Evolutionary conservation across 139 green algal species (phyloP).

Genomic region (Astrephomene gubernaculifera): DNA sequence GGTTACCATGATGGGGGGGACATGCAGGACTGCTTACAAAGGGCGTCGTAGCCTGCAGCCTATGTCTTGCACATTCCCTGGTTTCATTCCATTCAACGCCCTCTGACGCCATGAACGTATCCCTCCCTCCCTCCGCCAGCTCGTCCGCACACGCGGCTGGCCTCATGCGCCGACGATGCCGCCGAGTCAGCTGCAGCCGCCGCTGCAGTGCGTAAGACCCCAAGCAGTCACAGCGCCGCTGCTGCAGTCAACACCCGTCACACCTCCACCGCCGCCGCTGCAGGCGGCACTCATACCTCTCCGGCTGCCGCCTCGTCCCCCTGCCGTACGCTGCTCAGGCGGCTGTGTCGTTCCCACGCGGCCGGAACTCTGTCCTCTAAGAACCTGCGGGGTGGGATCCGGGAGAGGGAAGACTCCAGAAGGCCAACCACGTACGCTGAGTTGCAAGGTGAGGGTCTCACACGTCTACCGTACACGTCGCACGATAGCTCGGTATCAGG

Average conservation of each 20-base stretch:
- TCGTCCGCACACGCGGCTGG: background rate
- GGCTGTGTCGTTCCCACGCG: background rate
- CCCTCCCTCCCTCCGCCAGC: background rate
- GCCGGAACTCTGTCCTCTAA: background rate
- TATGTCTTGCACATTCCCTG: too few relatives aligned
- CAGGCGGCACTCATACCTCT: too few relatives aligned
- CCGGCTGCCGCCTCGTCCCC: background rate
- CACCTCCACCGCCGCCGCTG: background rate
- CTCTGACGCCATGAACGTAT: background rate
- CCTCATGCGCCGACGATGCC: background rate
- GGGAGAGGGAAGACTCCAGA: background rate
- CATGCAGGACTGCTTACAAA: too few relatives aligned
- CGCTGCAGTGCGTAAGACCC: too few relatives aligned
- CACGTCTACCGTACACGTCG: too few relatives aligned
- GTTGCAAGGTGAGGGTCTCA: constrained; percentile 13
- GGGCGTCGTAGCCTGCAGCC: too few relatives aligned
- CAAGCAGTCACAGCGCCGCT: constrained; percentile 1
- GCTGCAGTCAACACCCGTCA: background rate
- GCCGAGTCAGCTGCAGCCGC: background rate
- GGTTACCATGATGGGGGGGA: too few relatives aligned
- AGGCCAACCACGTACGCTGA: constrained; percentile 33
- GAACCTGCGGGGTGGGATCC: background rate
- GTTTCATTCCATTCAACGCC: background rate
- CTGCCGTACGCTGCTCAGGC: constrained; percentile 5
- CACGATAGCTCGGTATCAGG: too few relatives aligned